Evolutionary conservation across 192 early-diverging fungal genomes (phyloP).

Genomic region (Diversispora epigaea): DNA sequence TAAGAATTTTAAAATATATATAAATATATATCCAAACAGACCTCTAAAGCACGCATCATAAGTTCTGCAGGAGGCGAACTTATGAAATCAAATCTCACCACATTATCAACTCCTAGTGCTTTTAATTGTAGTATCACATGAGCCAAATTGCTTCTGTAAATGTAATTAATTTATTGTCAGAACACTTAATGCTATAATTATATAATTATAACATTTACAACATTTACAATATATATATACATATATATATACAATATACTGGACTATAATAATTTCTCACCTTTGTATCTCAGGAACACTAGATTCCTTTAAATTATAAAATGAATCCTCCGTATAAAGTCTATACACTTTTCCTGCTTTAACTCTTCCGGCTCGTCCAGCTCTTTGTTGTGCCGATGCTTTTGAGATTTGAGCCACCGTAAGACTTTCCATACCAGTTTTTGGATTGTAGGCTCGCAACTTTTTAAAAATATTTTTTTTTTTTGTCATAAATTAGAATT

Average conservation of each 20-base stretch:
- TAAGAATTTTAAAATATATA: too few relatives aligned
- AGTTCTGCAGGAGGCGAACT: slow-evolving; percentile 71
- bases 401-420: slow-evolving; percentile 87
- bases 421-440: slow-evolving; percentile 88
- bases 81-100: slow-evolving; percentile 77
- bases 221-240: too few relatives aligned
- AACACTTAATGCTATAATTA: too few relatives aligned
- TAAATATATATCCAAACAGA: not conserved
- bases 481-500: not conserved
- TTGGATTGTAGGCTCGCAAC: slow-evolving; percentile 84
- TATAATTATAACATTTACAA: too few relatives aligned
- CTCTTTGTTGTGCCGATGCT: slow-evolving; percentile 90
- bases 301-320: slow-evolving; percentile 70
- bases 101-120: slow-evolving; percentile 78
- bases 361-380: slow-evolving; percentile 91
- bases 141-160: slow-evolving; percentile 61
- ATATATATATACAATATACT: not conserved
- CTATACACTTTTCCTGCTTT: slow-evolving; percentile 88
- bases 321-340: slow-evolving; percentile 86
- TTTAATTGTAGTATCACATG: slow-evolving; percentile 73
- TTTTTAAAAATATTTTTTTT: slow-evolving; percentile 17
- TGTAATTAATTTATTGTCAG: not conserved
- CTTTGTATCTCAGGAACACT: slow-evolving; percentile 96
- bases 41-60: slow-evolving; percentile 68
- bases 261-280: slow-evolving; percentile 28